Evolutionary conservation across 2,329 filamentous ascomycete genomes (phyloP).

Genomic region (Aschersonia sp.): DNA sequence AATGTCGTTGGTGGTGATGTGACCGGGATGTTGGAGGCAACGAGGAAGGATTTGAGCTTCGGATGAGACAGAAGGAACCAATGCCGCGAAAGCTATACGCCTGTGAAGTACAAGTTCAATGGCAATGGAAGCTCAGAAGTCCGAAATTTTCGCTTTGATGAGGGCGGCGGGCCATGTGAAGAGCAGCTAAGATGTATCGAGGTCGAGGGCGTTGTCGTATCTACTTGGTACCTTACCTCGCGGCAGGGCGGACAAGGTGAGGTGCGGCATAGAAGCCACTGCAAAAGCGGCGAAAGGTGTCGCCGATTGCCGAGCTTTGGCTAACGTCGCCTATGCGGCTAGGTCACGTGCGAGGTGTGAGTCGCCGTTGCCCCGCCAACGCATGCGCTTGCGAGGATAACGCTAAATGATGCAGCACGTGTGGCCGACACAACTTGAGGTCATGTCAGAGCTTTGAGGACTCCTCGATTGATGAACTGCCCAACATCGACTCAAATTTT

Average conservation of each 20-base stretch:
- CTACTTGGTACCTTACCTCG: too few relatives aligned
- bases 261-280: slow-evolving; percentile 13
- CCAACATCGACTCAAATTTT: too few relatives aligned
- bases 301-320: slow-evolving; percentile 5
- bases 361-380: slow-evolving; percentile 9
- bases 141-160: slow-evolving; percentile 1
- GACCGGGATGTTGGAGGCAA: too few relatives aligned
- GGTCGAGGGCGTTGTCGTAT: background rate
- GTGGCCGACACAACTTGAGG: background rate
- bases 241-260: slow-evolving; percentile 15
- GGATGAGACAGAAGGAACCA: too few relatives aligned
- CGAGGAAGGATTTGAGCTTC: too few relatives aligned
- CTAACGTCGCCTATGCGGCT: background rate
- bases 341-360: slow-evolving; percentile 11
- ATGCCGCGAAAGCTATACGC: too few relatives aligned
- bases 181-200: slow-evolving; percentile 1
- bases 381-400: background rate
- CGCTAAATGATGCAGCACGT: too few relatives aligned
- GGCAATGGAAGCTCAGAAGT: slow-evolving; percentile 7
- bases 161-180: background rate
- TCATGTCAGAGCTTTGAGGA: too few relatives aligned
- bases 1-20: too few relatives aligned
- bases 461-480: too few relatives aligned
- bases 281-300: slow-evolving; percentile 14
- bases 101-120: too few relatives aligned